Base-by-base conservation (phyloP, 768 basidiomycete genomes). In the Mycena pura region DNA sequence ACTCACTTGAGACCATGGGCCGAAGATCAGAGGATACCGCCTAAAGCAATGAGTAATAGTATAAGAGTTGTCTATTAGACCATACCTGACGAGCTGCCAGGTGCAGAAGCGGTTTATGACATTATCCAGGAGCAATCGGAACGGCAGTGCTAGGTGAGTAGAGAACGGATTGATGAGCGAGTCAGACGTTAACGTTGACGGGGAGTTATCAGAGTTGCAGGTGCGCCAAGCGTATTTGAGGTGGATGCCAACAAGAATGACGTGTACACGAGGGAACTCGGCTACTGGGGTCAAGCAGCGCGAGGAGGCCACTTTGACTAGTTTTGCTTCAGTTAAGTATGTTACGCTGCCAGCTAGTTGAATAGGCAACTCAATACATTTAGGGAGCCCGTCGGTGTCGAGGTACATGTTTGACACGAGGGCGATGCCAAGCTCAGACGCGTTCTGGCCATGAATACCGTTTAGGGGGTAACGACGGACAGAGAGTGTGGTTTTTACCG, bases 1-100 rank as follows among this genome's bases (percentile, higher is more conserved):
- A 70, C 73, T 54, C 76, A 88, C 91, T 78, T 81, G 80, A 69
- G 80, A 78, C 86, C 86, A 87, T 25, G 79, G 73, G 3, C 92
- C 92, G 70, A 93, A 93, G 56, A 92, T 83, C 36, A 91, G 77
- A 21, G 92, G 92, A 74, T 92, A 92, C 3, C 86, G 86, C 68
- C 92, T 93, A 29, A 39, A 64, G 50, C 32, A 31, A 21, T 53
- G 44, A 60, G 29, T 43, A 70, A 21, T 29, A 17, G 19, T 54
- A 64, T 46, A 62, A 66, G 59, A 50, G 51, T 55, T 34, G 60
- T 40, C 21, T 60, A 36, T 50, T 51, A 61, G 5, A 17, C 24
- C 72, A 79, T 66, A 88, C 89, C 80, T 84, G 45, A 88, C 83
- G 32, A 91, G 76, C 50, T 90, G 86, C 64, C 79, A 76, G 21